Conservation (phyloP, 441 rosid species). For the Manihot esculenta region DNA sequence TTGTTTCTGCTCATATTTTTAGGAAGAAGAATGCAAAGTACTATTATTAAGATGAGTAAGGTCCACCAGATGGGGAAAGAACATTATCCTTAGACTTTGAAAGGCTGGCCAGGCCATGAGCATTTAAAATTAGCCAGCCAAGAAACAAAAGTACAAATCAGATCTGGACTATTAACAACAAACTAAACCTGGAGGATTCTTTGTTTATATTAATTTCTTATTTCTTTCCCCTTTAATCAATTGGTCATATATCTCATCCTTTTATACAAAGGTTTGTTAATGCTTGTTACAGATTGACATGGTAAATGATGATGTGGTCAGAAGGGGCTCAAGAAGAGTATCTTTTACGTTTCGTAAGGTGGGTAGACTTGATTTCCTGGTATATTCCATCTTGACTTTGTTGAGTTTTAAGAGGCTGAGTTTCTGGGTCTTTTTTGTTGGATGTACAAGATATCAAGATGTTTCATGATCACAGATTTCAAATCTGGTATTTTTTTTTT, state of each 20-base stretch:
- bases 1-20: too few species aligned
- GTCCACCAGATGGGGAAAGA: not conserved
- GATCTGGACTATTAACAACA: not conserved
- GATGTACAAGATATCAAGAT: too few species aligned
- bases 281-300: slow-evolving; percentile 59
- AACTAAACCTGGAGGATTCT: not conserved
- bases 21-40: not conserved
- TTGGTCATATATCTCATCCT: slow-evolving; percentile 2
- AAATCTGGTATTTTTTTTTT: not conserved
- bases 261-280: slow-evolving; percentile 13
- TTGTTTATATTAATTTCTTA: not conserved
- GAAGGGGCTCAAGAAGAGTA: slow-evolving; percentile 72
- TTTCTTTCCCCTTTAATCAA: not conserved
- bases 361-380: slow-evolving; percentile 18
- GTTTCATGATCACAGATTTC: not conserved
- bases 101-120: not conserved
- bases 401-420: slow-evolving; percentile 1
- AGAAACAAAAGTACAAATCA: not conserved
- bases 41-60: not conserved
- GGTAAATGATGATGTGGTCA: slow-evolving; percentile 63
- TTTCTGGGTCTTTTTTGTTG: not conserved
- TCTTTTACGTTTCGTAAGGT: slow-evolving; percentile 95
- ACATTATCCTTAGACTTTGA: not conserved
- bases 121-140: not conserved
- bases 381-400: not conserved